Evolutionary conservation across 345 rosid genomes (phyloP), one percentile per base, ranked within the genome.

Genomic region (Syzygium oleosum): DNA sequence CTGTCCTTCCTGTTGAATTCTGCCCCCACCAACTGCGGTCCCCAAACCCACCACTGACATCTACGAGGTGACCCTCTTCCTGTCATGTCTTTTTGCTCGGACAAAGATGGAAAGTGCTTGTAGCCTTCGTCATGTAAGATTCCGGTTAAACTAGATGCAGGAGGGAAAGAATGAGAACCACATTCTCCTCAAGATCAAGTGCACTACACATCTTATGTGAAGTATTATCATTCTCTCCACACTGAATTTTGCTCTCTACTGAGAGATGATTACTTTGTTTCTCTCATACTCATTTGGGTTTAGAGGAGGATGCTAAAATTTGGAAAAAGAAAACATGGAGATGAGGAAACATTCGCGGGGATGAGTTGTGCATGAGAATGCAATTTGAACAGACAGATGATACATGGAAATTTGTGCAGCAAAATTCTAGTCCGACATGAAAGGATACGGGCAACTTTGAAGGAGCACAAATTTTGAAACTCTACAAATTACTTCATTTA

Each of bases 351-450:
- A 8, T 73, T 22, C 7, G 7, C 1, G 0, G 25, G 6, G 25
- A 34, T 0, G 4, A 34, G 49, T 34, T 73, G 3, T 9, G 5
- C 1, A 12, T 0, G 0, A 34, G 49, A 73, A 34, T 34, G 49
- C 4, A 7, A 34, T 73, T 34, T 3, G 3, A 73, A 8, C 0
- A 10, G 4, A 68, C 3, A 1, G 7, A 59, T 59, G 13, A 5
- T 59, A 27, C 8, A 2, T 0, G 16, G 16, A 34, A 9, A 25
- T 73, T 10, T 16, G 12, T 31, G 8, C 12, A 65, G 78, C 38
- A 11, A 65, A 65, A 65, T 6, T 16, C 19, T 19, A 65, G 23
- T 16, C 3, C 0, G 6, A 2, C 41, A 4, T 31, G 6, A 65
- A 65, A 65, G 22, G 78, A 65, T 31, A 65, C 4, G 3, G 43